These are phyloP conservation scores for Tephrocybe rancida DNA, from an alignment of 768 basidiomycete species.

Conservation along the genomic window DNA sequence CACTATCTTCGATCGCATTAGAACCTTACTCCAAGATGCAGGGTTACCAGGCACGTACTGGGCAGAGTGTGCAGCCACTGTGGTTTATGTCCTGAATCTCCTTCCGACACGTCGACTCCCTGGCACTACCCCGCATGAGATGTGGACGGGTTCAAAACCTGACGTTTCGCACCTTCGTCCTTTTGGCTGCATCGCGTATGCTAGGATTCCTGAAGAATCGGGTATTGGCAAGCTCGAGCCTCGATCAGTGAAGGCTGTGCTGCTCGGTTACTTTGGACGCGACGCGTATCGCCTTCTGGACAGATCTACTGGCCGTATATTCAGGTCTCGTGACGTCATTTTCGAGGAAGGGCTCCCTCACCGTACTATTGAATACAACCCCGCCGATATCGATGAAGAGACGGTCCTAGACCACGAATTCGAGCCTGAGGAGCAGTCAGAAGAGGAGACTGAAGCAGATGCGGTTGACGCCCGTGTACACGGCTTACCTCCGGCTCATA, in stretches of 20 bases:
- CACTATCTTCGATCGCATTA: neutral
- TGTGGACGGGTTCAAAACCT: no score
- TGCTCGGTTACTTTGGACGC: neutral
- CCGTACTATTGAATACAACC: neutral
- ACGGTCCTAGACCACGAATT: no score
- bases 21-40: neutral
- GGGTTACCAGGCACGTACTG: neutral
- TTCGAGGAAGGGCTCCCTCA: neutral
- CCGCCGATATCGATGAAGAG: neutral
- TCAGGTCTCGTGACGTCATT: neutral
- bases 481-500: no score
- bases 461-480: no score
- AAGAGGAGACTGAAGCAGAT: no score
- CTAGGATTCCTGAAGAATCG: conserved; percentile 1
- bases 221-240: neutral
- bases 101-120: no score
- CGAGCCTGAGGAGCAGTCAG: no score
- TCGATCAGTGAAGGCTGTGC: neutral
- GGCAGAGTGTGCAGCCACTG: neutral
- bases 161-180: neutral
- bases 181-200: neutral
- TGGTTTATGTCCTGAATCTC: neutral
- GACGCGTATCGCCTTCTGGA: neutral
- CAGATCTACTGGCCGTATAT: neutral
- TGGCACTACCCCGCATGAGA: no score